Percentiles rank a stretch among this genome's conserved stretches.
Conservation (phyloP, 331 rosid species). For the Cydonia oblonga region DNA sequence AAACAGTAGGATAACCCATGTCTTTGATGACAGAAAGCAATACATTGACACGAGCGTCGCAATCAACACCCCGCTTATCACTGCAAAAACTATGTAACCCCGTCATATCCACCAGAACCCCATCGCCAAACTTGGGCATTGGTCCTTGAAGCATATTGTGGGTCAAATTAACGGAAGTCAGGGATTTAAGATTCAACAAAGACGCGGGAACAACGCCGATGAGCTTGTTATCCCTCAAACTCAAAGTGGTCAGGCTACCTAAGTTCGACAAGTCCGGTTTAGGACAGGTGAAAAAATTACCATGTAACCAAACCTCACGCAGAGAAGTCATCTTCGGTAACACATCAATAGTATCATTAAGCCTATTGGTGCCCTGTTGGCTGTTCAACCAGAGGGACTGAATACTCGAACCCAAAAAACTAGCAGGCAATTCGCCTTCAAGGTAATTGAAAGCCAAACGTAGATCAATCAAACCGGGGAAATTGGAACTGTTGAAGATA, state of each 20-base stretch:
- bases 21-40: conserved; percentile 31
- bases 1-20: conserved; percentile 39
- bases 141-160: conserved; percentile 78
- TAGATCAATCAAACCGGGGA: conserved; percentile 37
- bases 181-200: conserved; percentile 19
- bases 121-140: conserved; percentile 25
- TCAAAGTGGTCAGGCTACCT: conserved; percentile 11
- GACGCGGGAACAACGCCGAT: conserved; percentile 70
- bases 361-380: conserved; percentile 32
- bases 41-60: conserved; percentile 42
- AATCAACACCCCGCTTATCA: conserved; percentile 15
- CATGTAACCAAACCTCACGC: conserved; percentile 38
- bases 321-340: conserved; percentile 44
- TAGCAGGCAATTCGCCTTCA: conserved; percentile 51
- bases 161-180: conserved; percentile 39
- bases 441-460: conserved; percentile 40
- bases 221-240: conserved; percentile 57
- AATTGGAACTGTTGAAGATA: conserved; percentile 27
- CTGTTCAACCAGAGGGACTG: conserved; percentile 53
- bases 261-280: conserved; percentile 49
- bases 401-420: conserved; percentile 31
- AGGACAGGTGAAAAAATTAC: conserved; percentile 62
- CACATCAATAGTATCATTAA: conserved; percentile 53
- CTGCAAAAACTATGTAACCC: conserved; percentile 42
- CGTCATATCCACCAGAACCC: conserved; percentile 26